Evolutionary conservation across 371 early-diverging fungal genomes (phyloP).

Genomic region (Mortierella sp.): DNA sequence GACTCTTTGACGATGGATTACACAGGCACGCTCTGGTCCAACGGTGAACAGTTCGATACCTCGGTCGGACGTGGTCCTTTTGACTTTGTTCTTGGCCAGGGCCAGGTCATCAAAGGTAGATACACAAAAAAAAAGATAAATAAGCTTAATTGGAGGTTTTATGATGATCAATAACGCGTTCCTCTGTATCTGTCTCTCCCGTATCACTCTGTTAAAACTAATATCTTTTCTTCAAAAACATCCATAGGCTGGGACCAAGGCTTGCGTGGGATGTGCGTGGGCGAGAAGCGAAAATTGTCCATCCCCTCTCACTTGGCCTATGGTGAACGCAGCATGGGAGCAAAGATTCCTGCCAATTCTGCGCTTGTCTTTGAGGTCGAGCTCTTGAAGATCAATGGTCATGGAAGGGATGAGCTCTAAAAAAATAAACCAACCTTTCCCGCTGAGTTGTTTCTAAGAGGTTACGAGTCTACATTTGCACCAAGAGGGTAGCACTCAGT

Average conservation of each 20-base stretch:
- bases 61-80: slow-evolving; percentile 65
- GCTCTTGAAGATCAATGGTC: slow-evolving; percentile 47
- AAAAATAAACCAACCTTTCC: too few species aligned
- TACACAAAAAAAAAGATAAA: too few species aligned
- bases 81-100: slow-evolving; percentile 63
- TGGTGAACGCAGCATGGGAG: slow-evolving; percentile 34
- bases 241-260: slow-evolving; percentile 72
- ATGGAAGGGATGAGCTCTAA: slow-evolving; percentile 50
- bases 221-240: too few species aligned
- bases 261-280: slow-evolving; percentile 73
- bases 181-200: too few species aligned
- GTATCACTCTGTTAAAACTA: too few species aligned
- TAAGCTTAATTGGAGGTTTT: too few species aligned
- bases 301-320: slow-evolving; percentile 66
- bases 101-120: slow-evolving; percentile 51
- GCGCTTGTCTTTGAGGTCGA: slow-evolving; percentile 54
- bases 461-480: too few species aligned
- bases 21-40: slow-evolving; percentile 58
- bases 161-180: too few species aligned
- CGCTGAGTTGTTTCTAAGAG: too few species aligned
- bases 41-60: slow-evolving; percentile 65
- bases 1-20: slow-evolving; percentile 67
- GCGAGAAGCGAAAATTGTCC: slow-evolving; percentile 70
- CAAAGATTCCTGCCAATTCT: slow-evolving; percentile 41
- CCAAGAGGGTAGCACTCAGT: too few species aligned